Conservation (phyloP, 2,329 filamentous ascomycete genomes). For the Ophiostoma ips region DNA sequence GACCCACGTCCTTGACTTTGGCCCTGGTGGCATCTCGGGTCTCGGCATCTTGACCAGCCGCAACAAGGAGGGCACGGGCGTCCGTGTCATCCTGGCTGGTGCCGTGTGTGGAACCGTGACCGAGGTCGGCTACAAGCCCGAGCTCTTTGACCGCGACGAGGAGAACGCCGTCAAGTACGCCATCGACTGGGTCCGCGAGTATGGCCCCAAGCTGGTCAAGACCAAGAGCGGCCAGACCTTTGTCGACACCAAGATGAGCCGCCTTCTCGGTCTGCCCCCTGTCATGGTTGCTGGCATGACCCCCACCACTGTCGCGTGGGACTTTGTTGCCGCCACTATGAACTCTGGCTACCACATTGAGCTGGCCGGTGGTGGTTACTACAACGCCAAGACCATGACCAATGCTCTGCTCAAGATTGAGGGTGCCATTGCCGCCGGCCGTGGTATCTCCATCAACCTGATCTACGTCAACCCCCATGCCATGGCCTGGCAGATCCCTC, state of each 20-base stretch:
- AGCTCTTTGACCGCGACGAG: slow-evolving; percentile 92
- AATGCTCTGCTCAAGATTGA: slow-evolving; percentile 75
- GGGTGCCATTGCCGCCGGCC: slow-evolving; percentile 65
- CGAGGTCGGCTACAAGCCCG: slow-evolving; percentile 94
- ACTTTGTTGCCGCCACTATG: slow-evolving; percentile 86
- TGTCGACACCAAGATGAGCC: slow-evolving; percentile 93
- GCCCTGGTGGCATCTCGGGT: slow-evolving; percentile 90
- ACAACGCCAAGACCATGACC: slow-evolving; percentile 69
- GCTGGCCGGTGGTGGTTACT: slow-evolving; percentile 81
- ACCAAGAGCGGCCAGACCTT: slow-evolving; percentile 81
- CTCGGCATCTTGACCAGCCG: slow-evolving; percentile 92
- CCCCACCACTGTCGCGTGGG: slow-evolving; percentile 75
- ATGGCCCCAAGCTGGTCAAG: slow-evolving; percentile 81
- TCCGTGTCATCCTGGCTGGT: slow-evolving; percentile 88
- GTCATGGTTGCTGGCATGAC: slow-evolving; percentile 93
- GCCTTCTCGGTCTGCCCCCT: slow-evolving; percentile 70
- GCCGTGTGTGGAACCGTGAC: slow-evolving; percentile 79
- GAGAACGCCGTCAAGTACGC: slow-evolving; percentile 91
- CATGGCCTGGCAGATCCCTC: slow-evolving; percentile 85
- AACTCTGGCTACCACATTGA: slow-evolving; percentile 92
- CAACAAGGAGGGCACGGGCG: slow-evolving; percentile 97
- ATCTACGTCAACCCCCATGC: slow-evolving; percentile 84
- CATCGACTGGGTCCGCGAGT: slow-evolving; percentile 94
- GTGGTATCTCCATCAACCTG: slow-evolving; percentile 78
- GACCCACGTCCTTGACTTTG: slow-evolving; percentile 92